Conservation (phyloP, 495 filamentous ascomycete genomes). For the Bathelium albidoporum region DNA sequence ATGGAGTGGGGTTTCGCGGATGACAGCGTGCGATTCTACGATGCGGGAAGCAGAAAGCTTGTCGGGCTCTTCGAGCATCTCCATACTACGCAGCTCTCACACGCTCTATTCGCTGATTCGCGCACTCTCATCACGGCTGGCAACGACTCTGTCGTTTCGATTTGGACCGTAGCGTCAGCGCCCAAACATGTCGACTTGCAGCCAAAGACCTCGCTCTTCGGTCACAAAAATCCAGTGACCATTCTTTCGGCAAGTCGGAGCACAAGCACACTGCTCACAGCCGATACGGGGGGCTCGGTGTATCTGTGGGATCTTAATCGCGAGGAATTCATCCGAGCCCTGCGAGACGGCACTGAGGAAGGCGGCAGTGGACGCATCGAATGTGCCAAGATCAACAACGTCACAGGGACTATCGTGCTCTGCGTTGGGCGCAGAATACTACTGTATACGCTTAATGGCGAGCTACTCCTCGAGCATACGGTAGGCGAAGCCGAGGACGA, state of each 20-base stretch:
- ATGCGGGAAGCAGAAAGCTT: slow-evolving; percentile 60
- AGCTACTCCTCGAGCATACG: slow-evolving; percentile 66
- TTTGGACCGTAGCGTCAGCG: slow-evolving; percentile 59
- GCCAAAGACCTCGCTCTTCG: slow-evolving; percentile 73
- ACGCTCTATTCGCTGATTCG: slow-evolving; percentile 74
- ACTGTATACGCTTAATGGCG: slow-evolving; percentile 85
- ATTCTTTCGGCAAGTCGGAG: slow-evolving; percentile 73
- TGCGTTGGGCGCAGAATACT: slow-evolving; percentile 62
- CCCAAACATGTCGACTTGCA: slow-evolving; percentile 67
- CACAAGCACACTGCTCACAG: slow-evolving; percentile 76
- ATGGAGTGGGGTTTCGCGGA: slow-evolving; percentile 96
- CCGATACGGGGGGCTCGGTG: slow-evolving; percentile 67
- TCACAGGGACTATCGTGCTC: slow-evolving; percentile 76
- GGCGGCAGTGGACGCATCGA: slow-evolving; percentile 38
- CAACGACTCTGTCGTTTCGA: slow-evolving; percentile 77
- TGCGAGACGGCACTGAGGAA: slow-evolving; percentile 34
- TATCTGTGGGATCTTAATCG: slow-evolving; percentile 92
- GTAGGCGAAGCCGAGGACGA: slow-evolving; percentile 57
- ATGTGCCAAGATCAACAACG: slow-evolving; percentile 79
- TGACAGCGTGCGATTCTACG: slow-evolving; percentile 81
- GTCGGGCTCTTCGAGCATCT: slow-evolving; percentile 87
- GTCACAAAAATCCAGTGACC: slow-evolving; percentile 72
- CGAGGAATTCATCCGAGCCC: slow-evolving; percentile 68
- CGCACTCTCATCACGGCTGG: slow-evolving; percentile 84
- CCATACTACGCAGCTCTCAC: slow-evolving; percentile 77